These are phyloP conservation scores for Lithospermum erythrorhizon DNA, from an alignment of 257 asterid genomes.

Conservation along the genomic window DNA sequence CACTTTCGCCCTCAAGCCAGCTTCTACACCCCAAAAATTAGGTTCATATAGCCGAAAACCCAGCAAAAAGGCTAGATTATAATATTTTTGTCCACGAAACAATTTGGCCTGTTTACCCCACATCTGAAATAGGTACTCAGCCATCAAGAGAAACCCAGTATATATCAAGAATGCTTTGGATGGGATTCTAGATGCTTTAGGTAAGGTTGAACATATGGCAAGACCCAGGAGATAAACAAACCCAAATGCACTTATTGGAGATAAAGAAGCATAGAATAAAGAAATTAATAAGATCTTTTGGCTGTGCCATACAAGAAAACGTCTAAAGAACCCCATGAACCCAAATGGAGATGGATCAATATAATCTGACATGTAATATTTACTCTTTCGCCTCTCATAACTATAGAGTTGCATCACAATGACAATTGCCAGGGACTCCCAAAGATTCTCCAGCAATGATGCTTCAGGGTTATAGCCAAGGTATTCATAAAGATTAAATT, in stretches of 20 bases:
- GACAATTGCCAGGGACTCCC: constrained; percentile 85
- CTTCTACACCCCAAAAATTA: constrained; percentile 73
- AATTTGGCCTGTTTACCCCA: constrained; percentile 76
- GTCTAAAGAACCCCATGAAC: constrained; percentile 56
- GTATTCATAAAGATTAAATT: constrained; percentile 43
- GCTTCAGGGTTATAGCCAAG: constrained; percentile 69
- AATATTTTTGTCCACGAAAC: constrained; percentile 92
- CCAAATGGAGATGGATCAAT: constrained; percentile 51
- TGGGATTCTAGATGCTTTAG: constrained; percentile 78
- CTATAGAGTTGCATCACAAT: constrained; percentile 97
- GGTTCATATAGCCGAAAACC: constrained; percentile 69
- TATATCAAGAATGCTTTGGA: constrained; percentile 68
- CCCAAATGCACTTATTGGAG: constrained; percentile 87
- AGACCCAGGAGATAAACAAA: constrained; percentile 77
- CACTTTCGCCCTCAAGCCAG: constrained; percentile 84
- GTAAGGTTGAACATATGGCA: constrained; percentile 50
- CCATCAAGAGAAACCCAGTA: constrained; percentile 61
- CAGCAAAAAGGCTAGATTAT: constrained; percentile 48
- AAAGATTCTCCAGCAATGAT: constrained; percentile 59
- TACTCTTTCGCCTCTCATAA: constrained; percentile 94
- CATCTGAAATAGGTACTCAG: constrained; percentile 90
- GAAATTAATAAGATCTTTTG: constrained; percentile 65
- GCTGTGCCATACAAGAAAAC: constrained; percentile 89
- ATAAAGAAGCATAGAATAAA: constrained; percentile 75
- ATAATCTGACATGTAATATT: constrained; percentile 39